These are phyloP conservation scores for Periconia digitata DNA, from an alignment of 2,329 filamentous ascomycete species.

Conservation along the genomic window DNA sequence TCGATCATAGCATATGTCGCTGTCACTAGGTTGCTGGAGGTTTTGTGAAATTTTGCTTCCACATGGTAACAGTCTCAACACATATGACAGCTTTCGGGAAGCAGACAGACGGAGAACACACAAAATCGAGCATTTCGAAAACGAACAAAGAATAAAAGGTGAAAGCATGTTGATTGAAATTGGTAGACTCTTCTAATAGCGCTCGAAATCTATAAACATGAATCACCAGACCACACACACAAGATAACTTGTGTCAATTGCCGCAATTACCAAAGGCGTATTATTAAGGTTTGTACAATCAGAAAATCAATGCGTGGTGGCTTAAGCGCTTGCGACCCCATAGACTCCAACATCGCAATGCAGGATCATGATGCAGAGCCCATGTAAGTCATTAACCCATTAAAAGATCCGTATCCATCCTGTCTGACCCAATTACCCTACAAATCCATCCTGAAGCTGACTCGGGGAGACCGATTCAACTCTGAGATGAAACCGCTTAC, in stretches of 20 bases:
- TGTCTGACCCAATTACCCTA: slow-evolving; percentile 11
- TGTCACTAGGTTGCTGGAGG: no score
- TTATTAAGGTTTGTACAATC: slow-evolving; percentile 34
- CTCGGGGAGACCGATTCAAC: slow-evolving; percentile 13
- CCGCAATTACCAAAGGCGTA: slow-evolving; percentile 37
- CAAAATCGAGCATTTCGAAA: neutral
- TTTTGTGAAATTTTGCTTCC: no score
- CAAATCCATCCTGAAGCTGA: slow-evolving; percentile 9
- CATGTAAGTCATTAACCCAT: slow-evolving; percentile 31
- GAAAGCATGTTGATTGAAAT: slow-evolving; percentile 37
- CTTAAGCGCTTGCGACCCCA: slow-evolving; percentile 10
- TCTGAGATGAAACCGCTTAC: slow-evolving; percentile 30
- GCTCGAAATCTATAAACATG: slow-evolving; percentile 37
- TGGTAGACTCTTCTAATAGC: slow-evolving; percentile 26
- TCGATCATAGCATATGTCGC: no score
- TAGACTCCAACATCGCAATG: slow-evolving; percentile 35
- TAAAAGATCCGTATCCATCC: slow-evolving; percentile 23
- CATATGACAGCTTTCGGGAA: no score
- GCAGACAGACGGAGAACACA: no score
- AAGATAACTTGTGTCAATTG: no score
- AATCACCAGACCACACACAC: slow-evolving; percentile 41
- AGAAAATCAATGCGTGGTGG: slow-evolving; percentile 19
- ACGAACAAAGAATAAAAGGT: slow-evolving; percentile 10
- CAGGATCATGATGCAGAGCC: slow-evolving; percentile 35
- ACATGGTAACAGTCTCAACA: no score